Evolutionary conservation across 2,329 filamentous ascomycete species (phyloP).

Genomic region (Talaromyces sp.): DNA sequence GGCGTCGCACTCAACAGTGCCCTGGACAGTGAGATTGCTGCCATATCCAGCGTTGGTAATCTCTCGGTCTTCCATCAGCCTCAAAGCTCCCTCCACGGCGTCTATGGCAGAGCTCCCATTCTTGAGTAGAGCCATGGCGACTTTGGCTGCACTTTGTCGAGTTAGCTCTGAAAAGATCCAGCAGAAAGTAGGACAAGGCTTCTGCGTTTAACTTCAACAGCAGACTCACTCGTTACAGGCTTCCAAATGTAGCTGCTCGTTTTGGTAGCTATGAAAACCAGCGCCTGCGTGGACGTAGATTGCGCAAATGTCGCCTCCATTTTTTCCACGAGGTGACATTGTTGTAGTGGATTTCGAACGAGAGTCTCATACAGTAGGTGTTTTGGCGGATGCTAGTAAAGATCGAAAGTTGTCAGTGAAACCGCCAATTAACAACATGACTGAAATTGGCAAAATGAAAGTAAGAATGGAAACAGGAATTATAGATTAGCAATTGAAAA

Average conservation of each 20-base stretch:
- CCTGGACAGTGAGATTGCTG: slow-evolving; percentile 87
- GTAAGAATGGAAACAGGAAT: neutral
- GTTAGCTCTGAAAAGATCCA: slow-evolving; percentile 7
- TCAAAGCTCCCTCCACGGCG: slow-evolving; percentile 83
- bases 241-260: slow-evolving; percentile 76
- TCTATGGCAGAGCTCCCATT: slow-evolving; percentile 76
- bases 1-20: slow-evolving; percentile 89
- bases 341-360: neutral
- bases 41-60: slow-evolving; percentile 97
- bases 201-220: neutral
- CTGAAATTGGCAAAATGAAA: neutral
- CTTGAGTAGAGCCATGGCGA: slow-evolving; percentile 75
- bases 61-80: slow-evolving; percentile 82
- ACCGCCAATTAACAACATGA: neutral
- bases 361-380: neutral
- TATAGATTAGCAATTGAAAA: neutral
- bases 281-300: slow-evolving; percentile 96
- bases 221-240: slow-evolving; percentile 77
- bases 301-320: slow-evolving; percentile 53
- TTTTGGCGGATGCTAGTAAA: neutral
- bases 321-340: slow-evolving; percentile 25
- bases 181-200: neutral
- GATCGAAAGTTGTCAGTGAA: neutral
- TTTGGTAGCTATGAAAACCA: slow-evolving; percentile 83
- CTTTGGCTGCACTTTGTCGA: slow-evolving; percentile 63